These are phyloP conservation scores for Claviceps pazoutovae DNA, from an alignment of 2,329 filamentous ascomycete genomes.

Conservation along the genomic window DNA sequence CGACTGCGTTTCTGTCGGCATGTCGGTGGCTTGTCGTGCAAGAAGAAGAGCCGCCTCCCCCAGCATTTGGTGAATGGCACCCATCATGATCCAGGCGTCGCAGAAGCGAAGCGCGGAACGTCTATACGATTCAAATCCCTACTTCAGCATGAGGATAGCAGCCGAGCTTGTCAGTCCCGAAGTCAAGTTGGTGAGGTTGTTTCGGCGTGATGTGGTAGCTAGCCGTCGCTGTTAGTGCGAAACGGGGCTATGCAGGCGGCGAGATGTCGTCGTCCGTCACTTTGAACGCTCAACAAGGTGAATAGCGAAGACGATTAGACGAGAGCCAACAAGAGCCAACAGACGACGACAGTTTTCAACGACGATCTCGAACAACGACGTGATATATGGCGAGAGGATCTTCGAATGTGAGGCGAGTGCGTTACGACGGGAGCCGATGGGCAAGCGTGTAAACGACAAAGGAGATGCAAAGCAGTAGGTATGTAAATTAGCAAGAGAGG, in stretches of 20 bases:
- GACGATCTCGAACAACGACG: too few relatives aligned
- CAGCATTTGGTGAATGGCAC: slow-evolving; percentile 22
- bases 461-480: not conserved
- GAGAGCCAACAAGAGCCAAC: too few relatives aligned
- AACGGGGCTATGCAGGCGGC: too few relatives aligned
- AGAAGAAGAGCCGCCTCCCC: slow-evolving; percentile 23
- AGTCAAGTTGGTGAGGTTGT: not conserved
- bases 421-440: not conserved
- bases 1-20: slow-evolving; percentile 6
- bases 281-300: too few relatives aligned
- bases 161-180: not conserved
- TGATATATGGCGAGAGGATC: too few relatives aligned
- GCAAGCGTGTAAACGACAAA: not conserved
- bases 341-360: too few relatives aligned
- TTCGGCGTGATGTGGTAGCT: too few relatives aligned
- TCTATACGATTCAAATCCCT: not conserved
- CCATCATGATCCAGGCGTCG: slow-evolving; percentile 21
- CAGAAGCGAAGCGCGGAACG: not conserved
- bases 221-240: too few relatives aligned
- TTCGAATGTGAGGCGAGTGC: not conserved
- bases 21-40: slow-evolving; percentile 18
- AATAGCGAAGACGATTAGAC: too few relatives aligned
- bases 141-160: slow-evolving; percentile 1
- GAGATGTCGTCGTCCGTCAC: too few relatives aligned
- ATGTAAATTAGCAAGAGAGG: not conserved